Conservation (phyloP, 192 early-diverging fungal species). For the Coemansia sp. region DNA sequence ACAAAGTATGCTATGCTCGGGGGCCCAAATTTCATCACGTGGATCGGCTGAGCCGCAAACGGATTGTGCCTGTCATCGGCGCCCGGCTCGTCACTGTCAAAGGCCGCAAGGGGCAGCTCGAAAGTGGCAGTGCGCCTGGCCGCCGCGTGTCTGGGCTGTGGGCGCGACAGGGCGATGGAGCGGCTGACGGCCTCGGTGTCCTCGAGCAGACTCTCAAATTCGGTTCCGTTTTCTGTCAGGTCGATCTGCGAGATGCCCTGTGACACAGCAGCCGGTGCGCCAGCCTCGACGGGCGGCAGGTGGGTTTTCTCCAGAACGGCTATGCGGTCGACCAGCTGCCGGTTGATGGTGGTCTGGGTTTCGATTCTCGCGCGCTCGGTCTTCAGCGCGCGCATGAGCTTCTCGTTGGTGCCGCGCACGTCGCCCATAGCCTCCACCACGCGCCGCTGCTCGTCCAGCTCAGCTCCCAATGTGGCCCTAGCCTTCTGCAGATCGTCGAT, state of each 20-base stretch:
- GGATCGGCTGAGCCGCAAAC: slow-evolving; percentile 9
- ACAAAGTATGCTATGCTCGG: slow-evolving; percentile 2
- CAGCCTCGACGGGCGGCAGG: neutral
- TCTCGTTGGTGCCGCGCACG: slow-evolving; percentile 42
- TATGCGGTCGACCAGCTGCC: slow-evolving; percentile 22
- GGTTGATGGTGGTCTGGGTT: slow-evolving; percentile 12
- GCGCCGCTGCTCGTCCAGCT: slow-evolving; percentile 39
- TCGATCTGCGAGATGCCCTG: neutral
- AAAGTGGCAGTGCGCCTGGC: slow-evolving; percentile 19
- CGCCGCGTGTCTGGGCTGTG: neutral
- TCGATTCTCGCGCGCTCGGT: slow-evolving; percentile 28
- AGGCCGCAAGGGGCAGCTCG: slow-evolving; percentile 20
- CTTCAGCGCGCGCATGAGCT: slow-evolving; percentile 33
- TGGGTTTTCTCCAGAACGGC: neutral
- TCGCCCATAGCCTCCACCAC: slow-evolving; percentile 38
- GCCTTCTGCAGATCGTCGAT: slow-evolving; percentile 15
- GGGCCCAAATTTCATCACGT: neutral
- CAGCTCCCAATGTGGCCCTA: slow-evolving; percentile 2
- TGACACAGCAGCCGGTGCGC: neutral
- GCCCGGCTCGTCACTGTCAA: slow-evolving; percentile 1
- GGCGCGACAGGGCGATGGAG: slow-evolving; percentile 4
- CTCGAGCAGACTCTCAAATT: neutral
- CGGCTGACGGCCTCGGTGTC: slow-evolving; percentile 19
- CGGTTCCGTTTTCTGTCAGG: neutral
- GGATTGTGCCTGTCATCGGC: slow-evolving; percentile 1